These are phyloP conservation scores for Carallia brachiata DNA, from an alignment of 345 rosid species.

Conservation along the genomic window DNA sequence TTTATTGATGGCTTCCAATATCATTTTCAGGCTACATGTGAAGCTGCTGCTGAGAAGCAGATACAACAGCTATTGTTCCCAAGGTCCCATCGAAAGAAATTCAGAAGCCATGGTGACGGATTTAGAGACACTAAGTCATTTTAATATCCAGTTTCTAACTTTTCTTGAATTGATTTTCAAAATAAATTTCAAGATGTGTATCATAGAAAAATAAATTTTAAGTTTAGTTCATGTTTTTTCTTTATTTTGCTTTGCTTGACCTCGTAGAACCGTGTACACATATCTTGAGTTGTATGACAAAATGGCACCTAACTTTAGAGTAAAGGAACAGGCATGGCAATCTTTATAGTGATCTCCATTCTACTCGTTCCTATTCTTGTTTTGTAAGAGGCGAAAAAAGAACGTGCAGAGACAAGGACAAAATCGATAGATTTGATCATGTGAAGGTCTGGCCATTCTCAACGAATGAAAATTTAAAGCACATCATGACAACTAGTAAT, in stretches of 20 bases:
- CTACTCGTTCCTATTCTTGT: too few relatives aligned
- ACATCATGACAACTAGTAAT: too few relatives aligned
- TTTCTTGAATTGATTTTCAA: conserved; percentile 3
- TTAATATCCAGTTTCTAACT: conserved; percentile 3
- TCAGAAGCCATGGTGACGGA: conserved; percentile 45
- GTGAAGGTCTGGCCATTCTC: too few relatives aligned
- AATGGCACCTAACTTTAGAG: neutral
- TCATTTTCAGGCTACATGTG: conserved; percentile 59
- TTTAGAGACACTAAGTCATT: conserved; percentile 23
- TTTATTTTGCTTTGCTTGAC: neutral
- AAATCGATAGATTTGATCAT: too few relatives aligned
- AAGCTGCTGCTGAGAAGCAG: conserved; percentile 81
- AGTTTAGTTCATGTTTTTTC: neutral
- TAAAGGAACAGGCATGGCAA: too few relatives aligned
- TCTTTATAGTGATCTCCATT: too few relatives aligned
- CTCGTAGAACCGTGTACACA: neutral
- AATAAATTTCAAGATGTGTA: neutral
- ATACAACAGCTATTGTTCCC: conserved; percentile 80
- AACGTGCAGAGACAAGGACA: too few relatives aligned
- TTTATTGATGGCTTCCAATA: neutral
- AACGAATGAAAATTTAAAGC: too few relatives aligned
- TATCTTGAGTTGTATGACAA: neutral
- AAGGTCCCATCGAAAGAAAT: conserved; percentile 71
- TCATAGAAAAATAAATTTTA: conserved; percentile 2
- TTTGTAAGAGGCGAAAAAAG: too few relatives aligned